A percentile compares a stretch with the other conserved stretches of the same genome.
Conservation (phyloP, 805 yeast genomes). For the Middelhovenomyces tepae region DNA sequence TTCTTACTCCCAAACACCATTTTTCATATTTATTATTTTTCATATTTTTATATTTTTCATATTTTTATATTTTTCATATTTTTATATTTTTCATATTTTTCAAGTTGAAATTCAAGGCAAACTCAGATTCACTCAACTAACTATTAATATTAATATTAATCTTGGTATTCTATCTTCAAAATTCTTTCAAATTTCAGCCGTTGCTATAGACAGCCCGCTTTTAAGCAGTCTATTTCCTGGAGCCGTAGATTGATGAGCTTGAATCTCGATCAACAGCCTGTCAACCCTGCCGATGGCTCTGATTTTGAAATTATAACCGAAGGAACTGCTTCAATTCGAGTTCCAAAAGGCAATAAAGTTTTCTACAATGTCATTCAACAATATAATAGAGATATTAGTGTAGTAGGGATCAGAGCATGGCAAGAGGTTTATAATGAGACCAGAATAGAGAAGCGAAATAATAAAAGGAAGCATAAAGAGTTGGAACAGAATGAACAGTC, state of each 20-base stretch:
- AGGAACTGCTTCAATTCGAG: slow-evolving; percentile 76
- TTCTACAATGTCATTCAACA: slow-evolving; percentile 96
- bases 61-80: too few species aligned
- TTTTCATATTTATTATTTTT: too few species aligned
- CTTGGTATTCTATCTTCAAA: slow-evolving; percentile 4
- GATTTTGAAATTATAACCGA: slow-evolving; percentile 35
- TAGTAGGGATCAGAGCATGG: slow-evolving; percentile 82
- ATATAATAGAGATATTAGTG: slow-evolving; percentile 86
- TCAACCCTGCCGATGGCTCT: neutral
- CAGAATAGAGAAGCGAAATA: slow-evolving; percentile 27
- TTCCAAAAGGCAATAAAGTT: slow-evolving; percentile 74
- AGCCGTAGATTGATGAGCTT: neutral
- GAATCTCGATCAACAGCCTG: neutral
- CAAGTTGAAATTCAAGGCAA: too few species aligned
- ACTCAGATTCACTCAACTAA: too few species aligned
- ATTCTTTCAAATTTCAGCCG: slow-evolving; percentile 1
- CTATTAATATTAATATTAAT: too few species aligned
- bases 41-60: too few species aligned
- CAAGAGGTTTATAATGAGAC: slow-evolving; percentile 47
- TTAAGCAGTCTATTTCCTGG: slow-evolving; percentile 1
- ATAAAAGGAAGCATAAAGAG: slow-evolving; percentile 21
- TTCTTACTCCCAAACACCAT: too few species aligned
- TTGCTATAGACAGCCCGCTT: slow-evolving; percentile 2
- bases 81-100: too few species aligned
- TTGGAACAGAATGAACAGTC: slow-evolving; percentile 13